Evolutionary conservation across 306 rosid species (phyloP), one percentile per base, ranked within the genome.

Genomic region (Prunus kanzakura): DNA sequence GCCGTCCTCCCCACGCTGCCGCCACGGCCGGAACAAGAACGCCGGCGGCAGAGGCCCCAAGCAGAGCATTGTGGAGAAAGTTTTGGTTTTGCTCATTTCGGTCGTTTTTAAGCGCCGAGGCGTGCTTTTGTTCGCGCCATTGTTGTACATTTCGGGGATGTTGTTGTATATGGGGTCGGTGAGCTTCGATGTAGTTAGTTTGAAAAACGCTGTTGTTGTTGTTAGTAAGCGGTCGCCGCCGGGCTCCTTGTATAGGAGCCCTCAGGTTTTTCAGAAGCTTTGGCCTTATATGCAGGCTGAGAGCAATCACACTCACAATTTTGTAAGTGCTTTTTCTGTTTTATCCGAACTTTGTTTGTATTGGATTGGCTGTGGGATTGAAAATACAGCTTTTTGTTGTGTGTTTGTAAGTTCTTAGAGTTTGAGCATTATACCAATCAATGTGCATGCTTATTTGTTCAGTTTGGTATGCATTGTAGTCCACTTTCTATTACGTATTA

Each of bases 111-210:
- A 85, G 80, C 80, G 93, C 72, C 79, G 93, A 52, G 98, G 97
- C 61, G 71, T 95, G 84, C 95, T 95, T 27, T 72, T 95, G 61
- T 91, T 92, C 32, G 97, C 98, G 20, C 98, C 98, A 0, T 61
- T 95, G 67, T 73, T 95, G 87, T 95, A 95, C 80, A 90, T 95
- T 73, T 83, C 96, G 1, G 96, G 91, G 25, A 95, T 95, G 97
- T 61, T 95, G 63, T 54, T 95, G 88, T 95, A 90, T 64, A 95
- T 95, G 98, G 95, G 95, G 29, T 82, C 97, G 1, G 78, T 95
- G 75, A 89, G 81, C 78, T 95, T 95, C 63, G 96, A 95, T 67
- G 85, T 85, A 49, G 88, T 88, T 20, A 81, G 84, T 64, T 79
- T 93, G 49, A 91, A 84, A 56, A 83, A 87, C 62, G 84, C 86